Evolutionary conservation across 2,329 filamentous ascomycete species (phyloP).

Genomic region (Dryadomyces quercus-mongolicae): DNA sequence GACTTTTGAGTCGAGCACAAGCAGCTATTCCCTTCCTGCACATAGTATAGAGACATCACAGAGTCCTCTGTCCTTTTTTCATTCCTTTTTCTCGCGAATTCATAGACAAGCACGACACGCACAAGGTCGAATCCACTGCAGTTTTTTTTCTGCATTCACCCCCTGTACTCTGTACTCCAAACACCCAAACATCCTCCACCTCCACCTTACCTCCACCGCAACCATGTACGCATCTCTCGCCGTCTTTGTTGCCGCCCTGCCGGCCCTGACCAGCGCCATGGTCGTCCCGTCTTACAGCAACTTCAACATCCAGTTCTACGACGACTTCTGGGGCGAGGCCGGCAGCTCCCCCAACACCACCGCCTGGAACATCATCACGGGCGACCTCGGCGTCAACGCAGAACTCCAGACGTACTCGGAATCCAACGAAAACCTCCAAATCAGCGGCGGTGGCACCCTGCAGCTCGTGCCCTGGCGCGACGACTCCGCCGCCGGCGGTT

Average conservation of each 20-base stretch:
- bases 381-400: constrained; percentile 50
- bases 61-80: too few relatives aligned
- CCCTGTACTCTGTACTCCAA: too few relatives aligned
- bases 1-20: neutral
- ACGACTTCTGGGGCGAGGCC: constrained; percentile 26
- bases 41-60: too few relatives aligned
- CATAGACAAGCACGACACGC: too few relatives aligned
- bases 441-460: constrained; percentile 35
- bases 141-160: too few relatives aligned
- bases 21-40: neutral
- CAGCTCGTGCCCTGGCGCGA: constrained; percentile 37
- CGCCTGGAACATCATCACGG: constrained; percentile 34
- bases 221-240: neutral
- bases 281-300: constrained; percentile 26
- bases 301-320: constrained; percentile 28
- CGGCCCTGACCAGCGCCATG: constrained; percentile 22
- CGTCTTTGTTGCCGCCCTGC: constrained; percentile 11
- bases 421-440: constrained; percentile 33
- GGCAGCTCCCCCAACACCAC: constrained; percentile 21
- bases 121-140: too few relatives aligned
- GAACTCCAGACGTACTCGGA: constrained; percentile 38
- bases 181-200: too few relatives aligned
- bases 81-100: too few relatives aligned
- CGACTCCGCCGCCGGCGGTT: constrained; percentile 25
- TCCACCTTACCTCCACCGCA: too few relatives aligned